A percentile compares a stretch with the other conserved stretches of the same genome.
Conservation (phyloP, 148 eudicot genomes). For the Diospyros lotus region DNA sequence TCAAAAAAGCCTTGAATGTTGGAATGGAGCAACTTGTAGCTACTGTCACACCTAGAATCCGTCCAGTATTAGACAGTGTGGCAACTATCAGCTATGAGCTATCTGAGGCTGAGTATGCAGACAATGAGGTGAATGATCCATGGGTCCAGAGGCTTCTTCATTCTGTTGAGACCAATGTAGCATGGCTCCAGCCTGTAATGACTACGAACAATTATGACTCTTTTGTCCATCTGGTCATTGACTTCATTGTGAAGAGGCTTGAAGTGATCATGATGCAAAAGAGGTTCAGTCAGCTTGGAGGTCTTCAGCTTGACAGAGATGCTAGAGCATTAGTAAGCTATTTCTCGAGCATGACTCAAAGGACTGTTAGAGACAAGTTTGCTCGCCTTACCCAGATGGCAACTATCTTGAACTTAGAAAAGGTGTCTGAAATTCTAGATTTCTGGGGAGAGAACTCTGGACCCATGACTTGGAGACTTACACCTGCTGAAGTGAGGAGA, state of each 20-base stretch:
- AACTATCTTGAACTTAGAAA: constrained; percentile 80
- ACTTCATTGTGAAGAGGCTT: constrained; percentile 86
- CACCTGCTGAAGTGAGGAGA: constrained; percentile 94
- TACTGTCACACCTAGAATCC: constrained; percentile 68
- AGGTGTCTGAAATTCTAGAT: constrained; percentile 93
- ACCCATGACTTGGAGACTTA: constrained; percentile 96
- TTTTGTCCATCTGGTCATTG: constrained; percentile 76
- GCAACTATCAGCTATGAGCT: constrained; percentile 87
- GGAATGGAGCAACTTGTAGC: constrained; percentile 86
- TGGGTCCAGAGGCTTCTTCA: constrained; percentile 96
- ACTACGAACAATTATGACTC: constrained; percentile 80
- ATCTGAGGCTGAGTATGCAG: constrained; percentile 89
- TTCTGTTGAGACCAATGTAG: constrained; percentile 71
- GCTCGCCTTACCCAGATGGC: constrained; percentile 97
- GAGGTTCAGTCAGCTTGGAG: constrained; percentile 91
- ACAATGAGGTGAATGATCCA: constrained; percentile 91
- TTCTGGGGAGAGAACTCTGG: constrained; percentile 98
- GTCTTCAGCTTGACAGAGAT: constrained; percentile 93
- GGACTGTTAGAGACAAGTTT: constrained; percentile 93
- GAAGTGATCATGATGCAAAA: constrained; percentile 99
- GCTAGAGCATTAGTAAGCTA: constrained; percentile 82
- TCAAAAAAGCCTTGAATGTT: constrained; percentile 68
- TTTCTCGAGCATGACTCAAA: constrained; percentile 89
- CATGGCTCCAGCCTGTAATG: constrained; percentile 91
- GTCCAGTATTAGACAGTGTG: constrained; percentile 73